These are phyloP conservation scores for Trichosporon sp. DNA, from an alignment of 1,284 basidiomycete genomes.

Conservation along the genomic window DNA sequence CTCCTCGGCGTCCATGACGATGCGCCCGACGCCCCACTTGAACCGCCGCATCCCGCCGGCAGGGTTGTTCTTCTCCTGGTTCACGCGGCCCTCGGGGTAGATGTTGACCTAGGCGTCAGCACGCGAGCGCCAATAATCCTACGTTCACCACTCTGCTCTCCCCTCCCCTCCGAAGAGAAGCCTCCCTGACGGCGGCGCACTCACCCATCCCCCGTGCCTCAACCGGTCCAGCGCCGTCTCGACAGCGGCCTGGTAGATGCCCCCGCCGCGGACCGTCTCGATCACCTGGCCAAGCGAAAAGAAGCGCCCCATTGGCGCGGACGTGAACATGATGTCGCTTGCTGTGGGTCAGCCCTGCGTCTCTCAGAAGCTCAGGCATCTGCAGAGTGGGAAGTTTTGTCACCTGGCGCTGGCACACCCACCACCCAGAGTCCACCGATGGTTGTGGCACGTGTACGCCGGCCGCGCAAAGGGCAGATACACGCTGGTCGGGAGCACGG, in stretches of 20 bases:
- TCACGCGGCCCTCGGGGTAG: constrained; percentile 89
- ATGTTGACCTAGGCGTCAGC: constrained; percentile 67
- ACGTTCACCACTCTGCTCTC: too few species aligned
- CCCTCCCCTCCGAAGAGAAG: too few species aligned
- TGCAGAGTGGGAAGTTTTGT: background rate
- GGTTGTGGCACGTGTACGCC: constrained; percentile 35
- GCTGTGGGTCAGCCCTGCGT: constrained; percentile 55
- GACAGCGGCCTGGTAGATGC: constrained; percentile 84
- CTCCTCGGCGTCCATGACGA: constrained; percentile 69
- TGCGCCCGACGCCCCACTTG: constrained; percentile 91
- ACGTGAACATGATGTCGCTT: constrained; percentile 93
- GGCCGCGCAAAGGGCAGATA: constrained; percentile 54
- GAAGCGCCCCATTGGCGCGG: constrained; percentile 74
- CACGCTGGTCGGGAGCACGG: constrained; percentile 63
- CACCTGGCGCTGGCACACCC: background rate
- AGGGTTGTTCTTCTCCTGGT: constrained; percentile 63
- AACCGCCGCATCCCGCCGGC: constrained; percentile 65
- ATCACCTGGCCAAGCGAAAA: constrained; percentile 88
- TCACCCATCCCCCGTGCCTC: constrained; percentile 77
- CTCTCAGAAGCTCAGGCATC: background rate
- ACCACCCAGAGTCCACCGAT: constrained; percentile 48
- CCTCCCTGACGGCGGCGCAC: constrained; percentile 25
- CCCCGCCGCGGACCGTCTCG: constrained; percentile 83
- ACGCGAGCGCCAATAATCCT: too few species aligned
- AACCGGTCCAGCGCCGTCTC: constrained; percentile 75